Base-by-base conservation (phyloP, 2,329 filamentous ascomycete species). In the Dothideomycetes sp. region DNA sequence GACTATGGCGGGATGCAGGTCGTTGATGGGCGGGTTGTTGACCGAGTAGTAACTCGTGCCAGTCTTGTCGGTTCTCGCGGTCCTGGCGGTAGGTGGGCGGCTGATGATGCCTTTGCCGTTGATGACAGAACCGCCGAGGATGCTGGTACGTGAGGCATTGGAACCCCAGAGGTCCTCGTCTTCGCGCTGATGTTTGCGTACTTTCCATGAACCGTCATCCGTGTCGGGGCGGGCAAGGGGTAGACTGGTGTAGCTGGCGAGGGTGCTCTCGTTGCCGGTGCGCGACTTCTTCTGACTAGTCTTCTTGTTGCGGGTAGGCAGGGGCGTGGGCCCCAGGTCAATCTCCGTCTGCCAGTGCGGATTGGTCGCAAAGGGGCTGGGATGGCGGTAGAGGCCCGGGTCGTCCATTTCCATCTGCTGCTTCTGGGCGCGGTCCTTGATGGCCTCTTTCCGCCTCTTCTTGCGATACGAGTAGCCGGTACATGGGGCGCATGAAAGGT, bases 271-370 rank as follows among this genome's bases (percentile, higher is more conserved):
- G 27, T 39, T 43, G 27, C 38, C 39, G 7, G 35, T 31, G 14
- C 37, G 37, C 19, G 60, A 58, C 40, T 58, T 60, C 52, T 76
- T 66, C 49, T 75, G 65, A 43, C 29, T 38, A 12, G 18, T 31
- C 17, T 36, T 37, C 7, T 27, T 40, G 16, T 77, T 62, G 8
- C 45, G 41, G 18, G 43, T 47, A 8, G 38, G 40, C 22, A 79
- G 79, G 27, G 83, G 72, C 3, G 75, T 77, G 2, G 88, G 88
- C 0, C 88, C 88, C 62, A 88, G 72, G 46, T 69, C 70, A 48
- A 95, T 93, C 60, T 95, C 88, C 55, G 91, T 83, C 22, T 73
- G 68, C 88, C 88, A 95, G 62, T 84, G 85, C 10, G 81, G 80
- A 53, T 95, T 95, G 19, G 86, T 94, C 53, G 79, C 81, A 52